A percentile compares a stretch with the other conserved stretches of the same genome.
These are phyloP conservation scores for Leptomonas seymouri DNA, from an alignment of 208 protist species.

Conservation along the genomic window DNA sequence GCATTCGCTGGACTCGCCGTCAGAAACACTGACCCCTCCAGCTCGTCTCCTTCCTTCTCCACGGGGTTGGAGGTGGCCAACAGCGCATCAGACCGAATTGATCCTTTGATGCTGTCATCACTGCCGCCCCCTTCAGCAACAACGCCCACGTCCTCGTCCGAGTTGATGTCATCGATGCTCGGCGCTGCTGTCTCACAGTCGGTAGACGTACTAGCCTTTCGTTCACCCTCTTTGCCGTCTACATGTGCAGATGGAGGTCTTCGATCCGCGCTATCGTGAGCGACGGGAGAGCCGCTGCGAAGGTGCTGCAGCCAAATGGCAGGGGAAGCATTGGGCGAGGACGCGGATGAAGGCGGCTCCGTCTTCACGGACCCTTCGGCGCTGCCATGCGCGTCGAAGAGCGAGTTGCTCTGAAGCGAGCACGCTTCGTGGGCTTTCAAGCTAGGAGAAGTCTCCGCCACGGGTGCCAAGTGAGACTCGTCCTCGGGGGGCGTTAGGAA, in stretches of 20 bases:
- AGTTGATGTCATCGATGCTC: too few relatives aligned
- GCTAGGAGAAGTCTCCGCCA: background rate
- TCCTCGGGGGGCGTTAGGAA: background rate
- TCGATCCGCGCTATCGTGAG: too few relatives aligned
- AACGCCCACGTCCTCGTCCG: background rate
- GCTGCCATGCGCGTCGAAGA: background rate
- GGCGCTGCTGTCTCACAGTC: too few relatives aligned
- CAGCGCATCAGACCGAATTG: background rate
- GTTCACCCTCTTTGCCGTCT: too few relatives aligned
- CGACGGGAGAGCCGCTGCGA: background rate
- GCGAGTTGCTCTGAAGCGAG: background rate
- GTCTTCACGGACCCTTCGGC: background rate
- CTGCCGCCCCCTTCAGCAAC: background rate
- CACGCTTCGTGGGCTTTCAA: background rate
- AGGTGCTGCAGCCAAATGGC: background rate
- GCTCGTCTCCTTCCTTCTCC: background rate
- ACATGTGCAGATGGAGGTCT: too few relatives aligned
- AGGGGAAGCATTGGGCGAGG: background rate
- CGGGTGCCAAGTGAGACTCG: background rate
- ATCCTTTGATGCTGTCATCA: background rate
- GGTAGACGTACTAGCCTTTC: too few relatives aligned
- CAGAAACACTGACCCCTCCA: constrained; percentile 16
- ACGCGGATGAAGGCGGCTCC: background rate
- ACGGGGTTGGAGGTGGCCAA: background rate
- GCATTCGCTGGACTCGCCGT: constrained; percentile 13